Base-by-base conservation (phyloP, 371 early-diverging fungal species). In the Mycotypha africana region DNA sequence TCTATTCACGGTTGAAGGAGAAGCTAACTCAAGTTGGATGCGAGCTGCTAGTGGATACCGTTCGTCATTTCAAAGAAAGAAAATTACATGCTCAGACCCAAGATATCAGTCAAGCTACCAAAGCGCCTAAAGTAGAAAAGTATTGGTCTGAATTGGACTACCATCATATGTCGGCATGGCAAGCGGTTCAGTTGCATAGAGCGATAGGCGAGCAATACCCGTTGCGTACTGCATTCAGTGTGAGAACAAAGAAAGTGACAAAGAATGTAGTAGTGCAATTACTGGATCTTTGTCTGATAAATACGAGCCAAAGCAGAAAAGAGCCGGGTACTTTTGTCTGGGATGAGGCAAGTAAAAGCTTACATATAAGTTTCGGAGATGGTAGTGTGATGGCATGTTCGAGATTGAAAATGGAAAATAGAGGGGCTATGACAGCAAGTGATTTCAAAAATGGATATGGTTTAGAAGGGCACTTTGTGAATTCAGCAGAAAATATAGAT, bases 381-480 rank as follows among this genome's bases (percentile, higher is more conserved):
- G 67, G 65, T 10, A 62, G 61, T 2, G 42, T 71, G 9, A 45
- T 75, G 8, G 77, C 70, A 0, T 54, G 73, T 17, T 56, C 58
- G 4, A 58, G 63, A 2, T 26, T 75, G 21, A 74, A 79, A 46
- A 76, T 86, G 11, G 79, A 85, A 42, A 84, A 77, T 53, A 85
- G 83, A 51, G 68, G 61, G 10, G 65, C 60, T 8, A 53, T 79
- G n/a, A 50, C 57, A 2, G 75, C 82, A n/a, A 65, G 63, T 34
- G 86, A 86, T 44, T 92, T 93, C 62, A 55, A 57, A 11, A 89
- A 88, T 53, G 92, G 92, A 2, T 89, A 92, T 49, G 62, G 77
- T 12, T n/a, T 12, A 4, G 25, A 53, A 15, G 56, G 50, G 2
- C 3, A 12, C 5, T 46, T 46, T 38, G 53, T 44, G 21, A n/a